Conservation (phyloP, 2,329 filamentous ascomycete species). For the Cordyceps cateniannulata region DNA sequence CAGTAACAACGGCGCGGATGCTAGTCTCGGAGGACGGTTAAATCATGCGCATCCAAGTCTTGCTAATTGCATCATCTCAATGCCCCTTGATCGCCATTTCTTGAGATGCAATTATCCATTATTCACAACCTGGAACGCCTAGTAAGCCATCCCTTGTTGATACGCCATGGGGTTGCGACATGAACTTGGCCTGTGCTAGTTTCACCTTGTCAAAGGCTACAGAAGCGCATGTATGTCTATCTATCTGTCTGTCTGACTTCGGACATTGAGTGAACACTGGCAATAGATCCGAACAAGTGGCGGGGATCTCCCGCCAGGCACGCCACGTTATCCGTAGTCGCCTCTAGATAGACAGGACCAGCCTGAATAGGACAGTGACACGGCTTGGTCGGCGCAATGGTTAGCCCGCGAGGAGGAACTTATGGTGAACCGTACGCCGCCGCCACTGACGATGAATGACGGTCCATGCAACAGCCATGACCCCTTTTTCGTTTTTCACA, state of each 20-base stretch:
- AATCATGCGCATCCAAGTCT: neutral
- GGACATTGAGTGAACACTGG: neutral
- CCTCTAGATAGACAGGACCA: neutral
- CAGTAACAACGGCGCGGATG: neutral
- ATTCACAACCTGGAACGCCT: neutral
- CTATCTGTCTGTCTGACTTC: conserved; percentile 2
- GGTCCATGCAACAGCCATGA: neutral
- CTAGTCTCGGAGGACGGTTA: too few species aligned
- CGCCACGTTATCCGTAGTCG: neutral
- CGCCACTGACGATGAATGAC: neutral
- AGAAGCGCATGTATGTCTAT: too few species aligned
- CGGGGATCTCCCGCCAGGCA: neutral
- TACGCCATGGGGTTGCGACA: neutral
- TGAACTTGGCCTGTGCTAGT: neutral
- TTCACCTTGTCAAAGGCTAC: neutral
- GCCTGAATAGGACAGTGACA: neutral
- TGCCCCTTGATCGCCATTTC: neutral
- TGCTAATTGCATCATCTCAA: neutral
- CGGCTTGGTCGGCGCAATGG: neutral
- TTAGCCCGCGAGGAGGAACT: neutral
- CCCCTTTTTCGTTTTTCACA: neutral
- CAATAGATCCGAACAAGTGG: neutral
- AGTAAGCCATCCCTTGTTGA: too few species aligned
- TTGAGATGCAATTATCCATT: neutral
- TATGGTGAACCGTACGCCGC: neutral